Conservation (phyloP, 1,139 yeast species). For the Hyphopichia khmerensis region DNA sequence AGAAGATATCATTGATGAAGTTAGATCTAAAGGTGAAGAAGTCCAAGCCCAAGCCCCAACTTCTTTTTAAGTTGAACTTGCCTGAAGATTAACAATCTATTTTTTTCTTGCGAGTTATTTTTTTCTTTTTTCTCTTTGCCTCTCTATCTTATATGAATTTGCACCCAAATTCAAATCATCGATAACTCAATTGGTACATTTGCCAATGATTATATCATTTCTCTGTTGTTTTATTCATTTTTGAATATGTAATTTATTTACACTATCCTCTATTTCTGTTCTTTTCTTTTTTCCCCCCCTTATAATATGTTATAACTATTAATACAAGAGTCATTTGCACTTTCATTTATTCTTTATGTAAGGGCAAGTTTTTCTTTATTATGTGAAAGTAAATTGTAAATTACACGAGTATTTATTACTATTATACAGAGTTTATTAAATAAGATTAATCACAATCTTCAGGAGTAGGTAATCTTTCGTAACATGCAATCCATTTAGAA, state of each 20-base stretch:
- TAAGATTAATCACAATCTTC: slow-evolving; percentile 26
- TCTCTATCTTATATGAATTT: too few species aligned
- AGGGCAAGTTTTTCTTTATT: too few species aligned
- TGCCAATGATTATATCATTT: neutral
- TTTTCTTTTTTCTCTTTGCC: neutral
- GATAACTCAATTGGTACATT: neutral
- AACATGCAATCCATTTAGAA: slow-evolving; percentile 84
- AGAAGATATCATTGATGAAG: slow-evolving; percentile 26
- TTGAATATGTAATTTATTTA: neutral
- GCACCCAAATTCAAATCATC: too few species aligned
- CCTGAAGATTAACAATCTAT: too few species aligned
- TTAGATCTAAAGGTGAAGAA: slow-evolving; percentile 11
- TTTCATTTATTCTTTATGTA: too few species aligned
- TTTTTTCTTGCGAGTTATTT: neutral
- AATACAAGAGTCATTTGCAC: neutral
- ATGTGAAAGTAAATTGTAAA: neutral
- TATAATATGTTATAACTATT: neutral
- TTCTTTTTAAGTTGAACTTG: slow-evolving; percentile 3
- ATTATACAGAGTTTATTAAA: neutral
- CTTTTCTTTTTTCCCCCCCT: slow-evolving; percentile 3
- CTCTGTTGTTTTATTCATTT: slow-evolving; percentile 1
- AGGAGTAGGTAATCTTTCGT: slow-evolving; percentile 68
- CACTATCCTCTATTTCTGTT: neutral
- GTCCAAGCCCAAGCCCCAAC: slow-evolving; percentile 2
- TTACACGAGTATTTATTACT: neutral